phyloP scores from a whole-genome alignment of 2,329 filamentous ascomycete species.

The Lanzia echinophila region DNA sequence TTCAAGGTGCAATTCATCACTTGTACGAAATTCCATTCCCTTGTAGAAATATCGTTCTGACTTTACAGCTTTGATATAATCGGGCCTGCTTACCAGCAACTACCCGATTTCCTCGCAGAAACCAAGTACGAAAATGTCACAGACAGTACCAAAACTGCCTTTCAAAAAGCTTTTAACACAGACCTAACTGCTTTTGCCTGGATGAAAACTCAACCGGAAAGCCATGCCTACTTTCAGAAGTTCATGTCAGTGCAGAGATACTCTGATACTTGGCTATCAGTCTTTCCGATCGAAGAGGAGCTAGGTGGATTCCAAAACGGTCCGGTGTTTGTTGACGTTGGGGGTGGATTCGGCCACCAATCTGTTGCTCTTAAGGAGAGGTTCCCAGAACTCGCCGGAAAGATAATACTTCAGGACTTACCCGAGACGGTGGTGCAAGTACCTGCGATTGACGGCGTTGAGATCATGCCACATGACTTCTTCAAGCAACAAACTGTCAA shows the following conservation, averaged over 20 bases:
- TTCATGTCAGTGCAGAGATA: conserved; percentile 9
- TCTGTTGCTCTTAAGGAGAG: background rate
- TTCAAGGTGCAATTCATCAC: conserved; percentile 26
- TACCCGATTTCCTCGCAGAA: conserved; percentile 30
- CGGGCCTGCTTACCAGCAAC: conserved; percentile 19
- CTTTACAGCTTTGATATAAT: conserved; percentile 20
- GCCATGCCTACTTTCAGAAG: conserved; percentile 7
- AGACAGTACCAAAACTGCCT: background rate
- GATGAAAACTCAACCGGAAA: conserved; percentile 2
- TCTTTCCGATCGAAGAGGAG: background rate
- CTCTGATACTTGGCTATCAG: conserved; percentile 16
- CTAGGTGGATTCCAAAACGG: background rate
- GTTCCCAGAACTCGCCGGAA: background rate
- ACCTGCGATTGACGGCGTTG: conserved; percentile 28
- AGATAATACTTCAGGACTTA: conserved; percentile 36
- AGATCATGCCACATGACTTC: conserved; percentile 25
- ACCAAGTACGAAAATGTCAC: conserved; percentile 14
- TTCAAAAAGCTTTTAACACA: conserved; percentile 11
- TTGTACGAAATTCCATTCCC: conserved; percentile 2
- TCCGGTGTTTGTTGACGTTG: conserved; percentile 35
- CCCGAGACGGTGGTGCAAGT: conserved; percentile 17
- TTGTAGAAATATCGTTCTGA: background rate
- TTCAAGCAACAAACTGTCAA: conserved; percentile 27
- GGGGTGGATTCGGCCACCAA: conserved; percentile 35
- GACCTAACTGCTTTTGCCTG: conserved; percentile 9